Evolutionary conservation across 805 yeast species (phyloP).

Genomic region (Candida awuae): DNA sequence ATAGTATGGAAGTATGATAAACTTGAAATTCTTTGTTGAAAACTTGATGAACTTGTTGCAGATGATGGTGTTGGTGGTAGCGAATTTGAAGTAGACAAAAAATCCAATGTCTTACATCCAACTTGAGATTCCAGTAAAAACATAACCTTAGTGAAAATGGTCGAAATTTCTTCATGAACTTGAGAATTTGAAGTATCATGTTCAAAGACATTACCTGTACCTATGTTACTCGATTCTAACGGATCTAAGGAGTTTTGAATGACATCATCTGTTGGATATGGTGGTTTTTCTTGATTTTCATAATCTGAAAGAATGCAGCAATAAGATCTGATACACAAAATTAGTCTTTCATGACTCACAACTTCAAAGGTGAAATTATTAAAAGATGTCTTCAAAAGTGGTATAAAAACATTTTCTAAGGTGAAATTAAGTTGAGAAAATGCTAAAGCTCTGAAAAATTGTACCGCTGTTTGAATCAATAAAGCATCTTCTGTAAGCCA

Average conservation of each 20-base stretch:
- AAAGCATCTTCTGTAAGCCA: conserved; percentile 67
- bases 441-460: conserved; percentile 70
- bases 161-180: conserved; percentile 66
- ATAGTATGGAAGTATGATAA: conserved; percentile 28
- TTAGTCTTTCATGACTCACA: conserved; percentile 59
- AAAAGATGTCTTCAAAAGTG: conserved; percentile 55
- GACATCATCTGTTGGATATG: conserved; percentile 58
- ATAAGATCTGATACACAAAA: conserved; percentile 64
- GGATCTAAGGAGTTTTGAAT: conserved; percentile 29
- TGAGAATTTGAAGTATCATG: conserved; percentile 38
- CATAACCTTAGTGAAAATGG: conserved; percentile 46
- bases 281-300: conserved; percentile 50
- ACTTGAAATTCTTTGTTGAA: conserved; percentile 33
- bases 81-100: conserved; percentile 1
- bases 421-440: conserved; percentile 71
- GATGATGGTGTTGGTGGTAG: conserved; percentile 16
- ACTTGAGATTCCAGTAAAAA: conserved; percentile 52
- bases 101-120: conserved; percentile 33
- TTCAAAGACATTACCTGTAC: conserved; percentile 35
- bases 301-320: conserved; percentile 61
- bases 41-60: conserved; percentile 18
- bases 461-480: conserved; percentile 59
- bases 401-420: conserved; percentile 68
- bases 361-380: conserved; percentile 53
- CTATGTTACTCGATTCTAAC: conserved; percentile 25